Conservation (phyloP, 192 early-diverging fungal genomes). For the Spinellus fusiger region DNA sequence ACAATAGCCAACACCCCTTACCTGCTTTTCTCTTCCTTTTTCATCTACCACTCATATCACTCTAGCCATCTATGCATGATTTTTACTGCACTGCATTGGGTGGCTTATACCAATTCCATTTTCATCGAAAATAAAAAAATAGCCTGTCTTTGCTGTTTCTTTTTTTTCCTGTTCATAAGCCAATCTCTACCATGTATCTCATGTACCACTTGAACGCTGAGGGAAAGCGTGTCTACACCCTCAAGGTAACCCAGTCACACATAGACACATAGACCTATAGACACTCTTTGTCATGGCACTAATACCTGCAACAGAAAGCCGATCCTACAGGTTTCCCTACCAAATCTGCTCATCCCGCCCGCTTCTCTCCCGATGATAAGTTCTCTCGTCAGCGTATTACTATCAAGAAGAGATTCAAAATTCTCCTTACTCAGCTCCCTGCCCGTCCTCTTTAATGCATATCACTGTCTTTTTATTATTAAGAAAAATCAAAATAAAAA, state of each 20-base stretch:
- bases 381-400: conserved; percentile 96
- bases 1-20: too few species aligned
- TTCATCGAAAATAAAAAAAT: neutral
- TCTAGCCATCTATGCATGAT: too few species aligned
- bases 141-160: neutral
- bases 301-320: conserved; percentile 58
- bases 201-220: conserved; percentile 76
- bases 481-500: neutral
- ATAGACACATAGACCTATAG: neutral
- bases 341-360: conserved; percentile 97
- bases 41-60: too few species aligned
- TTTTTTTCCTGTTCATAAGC: neutral
- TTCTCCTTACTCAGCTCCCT: conserved; percentile 67
- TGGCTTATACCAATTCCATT: neutral
- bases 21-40: too few species aligned
- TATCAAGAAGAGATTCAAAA: conserved; percentile 90
- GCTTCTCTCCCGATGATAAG: conserved; percentile 99
- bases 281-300: too few species aligned
- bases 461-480: neutral
- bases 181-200: conserved; percentile 73
- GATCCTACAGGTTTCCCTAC: conserved; percentile 74
- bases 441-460: conserved; percentile 18
- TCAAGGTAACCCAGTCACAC: conserved; percentile 57
- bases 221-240: conserved; percentile 93
- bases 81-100: too few species aligned